A percentile compares a stretch with the other conserved stretches of the same genome.
These are phyloP conservation scores for Monosporascus cannonballus DNA, from an alignment of 2,329 filamentous ascomycete species.

Conservation along the genomic window DNA sequence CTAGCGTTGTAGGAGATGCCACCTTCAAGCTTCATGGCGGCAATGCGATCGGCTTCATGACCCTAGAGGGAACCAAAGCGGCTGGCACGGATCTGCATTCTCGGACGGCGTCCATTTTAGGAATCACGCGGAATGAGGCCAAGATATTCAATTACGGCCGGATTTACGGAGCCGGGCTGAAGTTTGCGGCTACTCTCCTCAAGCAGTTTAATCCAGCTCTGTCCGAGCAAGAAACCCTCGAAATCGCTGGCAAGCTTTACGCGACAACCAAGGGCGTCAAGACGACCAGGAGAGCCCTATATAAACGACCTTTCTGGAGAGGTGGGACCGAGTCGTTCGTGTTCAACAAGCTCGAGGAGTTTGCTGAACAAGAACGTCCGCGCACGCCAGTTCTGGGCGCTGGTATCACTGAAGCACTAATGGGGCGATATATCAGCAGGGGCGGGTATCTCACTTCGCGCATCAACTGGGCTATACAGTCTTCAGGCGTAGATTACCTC, in stretches of 20 bases:
- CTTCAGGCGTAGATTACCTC: slow-evolving; percentile 92
- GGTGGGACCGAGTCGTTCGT: slow-evolving; percentile 96
- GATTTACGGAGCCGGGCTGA: slow-evolving; percentile 95
- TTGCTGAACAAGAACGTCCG: slow-evolving; percentile 88
- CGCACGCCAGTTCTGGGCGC: slow-evolving; percentile 89
- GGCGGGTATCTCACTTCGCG: slow-evolving; percentile 91
- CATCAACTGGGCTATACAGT: slow-evolving; percentile 99
- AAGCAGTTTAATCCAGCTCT: slow-evolving; percentile 88
- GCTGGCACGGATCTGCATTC: slow-evolving; percentile 93
- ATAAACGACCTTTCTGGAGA: slow-evolving; percentile 80
- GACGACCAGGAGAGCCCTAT: slow-evolving; percentile 66
- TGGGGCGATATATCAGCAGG: slow-evolving; percentile 79
- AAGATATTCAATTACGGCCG: slow-evolving; percentile 99
- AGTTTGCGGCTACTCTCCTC: slow-evolving; percentile 83
- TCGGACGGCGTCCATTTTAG: slow-evolving; percentile 83
- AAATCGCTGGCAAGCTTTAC: slow-evolving; percentile 76
- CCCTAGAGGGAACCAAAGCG: slow-evolving; percentile 89
- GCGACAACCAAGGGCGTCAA: slow-evolving; percentile 85
- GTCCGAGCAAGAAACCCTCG: slow-evolving; percentile 69
- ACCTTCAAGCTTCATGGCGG: slow-evolving; percentile 93
- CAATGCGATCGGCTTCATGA: slow-evolving; percentile 99
- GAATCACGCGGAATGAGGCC: slow-evolving; percentile 89
- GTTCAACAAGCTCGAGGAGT: slow-evolving; percentile 97
- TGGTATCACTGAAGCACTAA: slow-evolving; percentile 91
- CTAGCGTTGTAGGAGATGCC: slow-evolving; percentile 87